Evolutionary conservation across 2,329 filamentous ascomycete genomes (phyloP).

Genomic region (Huntiella savannae): DNA sequence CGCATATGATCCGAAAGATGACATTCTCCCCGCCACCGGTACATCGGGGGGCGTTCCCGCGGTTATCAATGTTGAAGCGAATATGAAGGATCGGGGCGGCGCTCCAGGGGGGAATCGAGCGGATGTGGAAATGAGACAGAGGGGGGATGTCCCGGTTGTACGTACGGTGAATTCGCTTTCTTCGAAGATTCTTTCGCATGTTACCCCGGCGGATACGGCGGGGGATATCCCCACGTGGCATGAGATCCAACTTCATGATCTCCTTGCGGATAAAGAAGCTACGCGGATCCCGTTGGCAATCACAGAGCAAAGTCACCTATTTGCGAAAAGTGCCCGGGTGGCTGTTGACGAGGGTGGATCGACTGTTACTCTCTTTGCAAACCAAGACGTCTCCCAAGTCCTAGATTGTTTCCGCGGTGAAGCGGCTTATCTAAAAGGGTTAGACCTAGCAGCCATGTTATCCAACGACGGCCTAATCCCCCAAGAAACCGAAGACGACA

Average conservation of each 20-base stretch:
- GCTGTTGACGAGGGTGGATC: slow-evolving; percentile 19
- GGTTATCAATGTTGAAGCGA: slow-evolving; percentile 81
- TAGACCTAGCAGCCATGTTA: too few species aligned
- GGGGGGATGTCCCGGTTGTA: slow-evolving; percentile 69
- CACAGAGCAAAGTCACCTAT: slow-evolving; percentile 71
- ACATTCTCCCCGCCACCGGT: slow-evolving; percentile 17
- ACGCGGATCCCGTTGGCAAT: slow-evolving; percentile 70
- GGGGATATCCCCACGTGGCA: slow-evolving; percentile 56
- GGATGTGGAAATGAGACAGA: slow-evolving; percentile 75
- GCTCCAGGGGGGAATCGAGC: slow-evolving; percentile 65
- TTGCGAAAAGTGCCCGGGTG: slow-evolving; percentile 36
- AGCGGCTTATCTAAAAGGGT: not conserved
- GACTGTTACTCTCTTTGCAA: slow-evolving; percentile 37
- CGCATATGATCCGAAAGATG: slow-evolving; percentile 60
- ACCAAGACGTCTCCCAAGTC: slow-evolving; percentile 51
- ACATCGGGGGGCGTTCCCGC: slow-evolving; percentile 48
- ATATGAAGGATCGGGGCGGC: slow-evolving; percentile 86
- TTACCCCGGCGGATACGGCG: slow-evolving; percentile 57
- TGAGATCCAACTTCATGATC: slow-evolving; percentile 59
- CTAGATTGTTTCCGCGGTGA: slow-evolving; percentile 45
- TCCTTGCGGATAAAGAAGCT: slow-evolving; percentile 55
- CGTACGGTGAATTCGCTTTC: slow-evolving; percentile 76
- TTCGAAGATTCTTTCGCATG: slow-evolving; percentile 81
- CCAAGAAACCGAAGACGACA: slow-evolving; percentile 20
- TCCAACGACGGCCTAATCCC: slow-evolving; percentile 19